Base-by-base conservation (phyloP, 2,329 filamentous ascomycete species). In the Truncatella angustata region DNA sequence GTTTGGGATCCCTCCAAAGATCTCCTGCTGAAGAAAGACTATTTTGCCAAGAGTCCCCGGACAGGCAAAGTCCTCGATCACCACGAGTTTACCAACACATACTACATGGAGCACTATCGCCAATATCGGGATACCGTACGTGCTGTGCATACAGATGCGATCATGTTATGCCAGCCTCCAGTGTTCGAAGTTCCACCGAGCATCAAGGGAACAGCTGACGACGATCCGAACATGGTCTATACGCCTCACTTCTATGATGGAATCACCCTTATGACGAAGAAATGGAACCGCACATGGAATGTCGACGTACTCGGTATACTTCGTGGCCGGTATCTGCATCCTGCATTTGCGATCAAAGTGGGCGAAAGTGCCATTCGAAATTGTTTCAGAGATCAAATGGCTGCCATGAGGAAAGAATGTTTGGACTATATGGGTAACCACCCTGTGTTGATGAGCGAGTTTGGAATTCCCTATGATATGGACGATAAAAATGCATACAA, bases 381-480 rank as follows among this genome's bases (percentile, higher is more conserved):
- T 63, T 97, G 90, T 67, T 87, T 99, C 70, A 84, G 84, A 39
- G 90, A 97, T 57, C 94, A 99, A 66, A 80, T 99, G 32, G 83
- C 84, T 5, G 87, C 87, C 1, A 88, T 99, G 49, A 81, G 86
- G 46, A 80, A 95, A 58, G 94, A 99, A 70, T 95, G 93, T 0
- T 73, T 88, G n/a, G 87, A 96, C 51, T 85, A 91, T 54, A 90
- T 91, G 76, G 94, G 94, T 18, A 84, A 88, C 20, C 92, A 95
- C 61, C 94, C 94, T 0, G 91, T 91, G 60, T 73, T 99, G 4
- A 84, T 97, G 68, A 95, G 91, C 1, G 94, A 99, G 66, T 97
- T 97, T 63, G 94, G 94, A 6, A 97, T 99, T 53, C 94, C 94
- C 0, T 99, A 96, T 66, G 94, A 99, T 66, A 97, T 99, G 95